These are phyloP conservation scores for Zygoascus flipseniorum DNA, from an alignment of 805 yeast species.

Conservation along the genomic window DNA sequence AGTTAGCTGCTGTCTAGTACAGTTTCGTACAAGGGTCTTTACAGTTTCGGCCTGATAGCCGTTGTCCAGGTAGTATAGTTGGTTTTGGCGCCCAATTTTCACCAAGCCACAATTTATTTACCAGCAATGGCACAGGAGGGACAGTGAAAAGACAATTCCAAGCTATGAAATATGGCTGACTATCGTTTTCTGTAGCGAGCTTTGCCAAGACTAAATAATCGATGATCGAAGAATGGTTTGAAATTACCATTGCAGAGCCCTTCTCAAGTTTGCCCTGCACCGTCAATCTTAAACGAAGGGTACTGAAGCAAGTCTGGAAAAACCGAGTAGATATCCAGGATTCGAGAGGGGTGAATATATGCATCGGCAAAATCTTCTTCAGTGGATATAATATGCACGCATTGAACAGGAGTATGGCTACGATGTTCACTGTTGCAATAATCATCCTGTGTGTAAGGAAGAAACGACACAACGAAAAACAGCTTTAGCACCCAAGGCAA, in stretches of 20 bases:
- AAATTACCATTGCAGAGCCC: slow-evolving; percentile 30
- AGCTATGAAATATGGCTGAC: slow-evolving; percentile 41
- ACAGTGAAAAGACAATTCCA: slow-evolving; percentile 63
- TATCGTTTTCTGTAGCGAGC: slow-evolving; percentile 18
- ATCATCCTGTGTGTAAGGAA: too few relatives aligned
- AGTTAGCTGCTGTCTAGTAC: slow-evolving; percentile 24
- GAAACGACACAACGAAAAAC: too few relatives aligned
- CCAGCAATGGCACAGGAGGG: slow-evolving; percentile 44
- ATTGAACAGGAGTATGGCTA: too few relatives aligned
- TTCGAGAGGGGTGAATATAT: neutral
- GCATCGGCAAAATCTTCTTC: neutral
- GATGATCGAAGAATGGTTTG: slow-evolving; percentile 61
- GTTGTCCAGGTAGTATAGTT: slow-evolving; percentile 16
- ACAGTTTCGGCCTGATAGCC: slow-evolving; percentile 22
- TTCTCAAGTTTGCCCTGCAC: slow-evolving; percentile 7
- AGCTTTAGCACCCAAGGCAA: too few relatives aligned
- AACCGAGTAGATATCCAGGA: neutral
- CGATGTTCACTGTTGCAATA: too few relatives aligned
- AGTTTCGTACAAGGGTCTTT: neutral
- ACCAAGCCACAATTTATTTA: slow-evolving; percentile 46
- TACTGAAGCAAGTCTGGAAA: neutral
- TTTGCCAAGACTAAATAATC: slow-evolving; percentile 52
- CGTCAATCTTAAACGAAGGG: neutral
- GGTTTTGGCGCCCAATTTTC: slow-evolving; percentile 51
- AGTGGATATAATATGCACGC: neutral